Evolutionary conservation across 2,329 filamentous ascomycete genomes (phyloP), one percentile per base, ranked within the genome.

Genomic region (Colletotrichum salicis): DNA sequence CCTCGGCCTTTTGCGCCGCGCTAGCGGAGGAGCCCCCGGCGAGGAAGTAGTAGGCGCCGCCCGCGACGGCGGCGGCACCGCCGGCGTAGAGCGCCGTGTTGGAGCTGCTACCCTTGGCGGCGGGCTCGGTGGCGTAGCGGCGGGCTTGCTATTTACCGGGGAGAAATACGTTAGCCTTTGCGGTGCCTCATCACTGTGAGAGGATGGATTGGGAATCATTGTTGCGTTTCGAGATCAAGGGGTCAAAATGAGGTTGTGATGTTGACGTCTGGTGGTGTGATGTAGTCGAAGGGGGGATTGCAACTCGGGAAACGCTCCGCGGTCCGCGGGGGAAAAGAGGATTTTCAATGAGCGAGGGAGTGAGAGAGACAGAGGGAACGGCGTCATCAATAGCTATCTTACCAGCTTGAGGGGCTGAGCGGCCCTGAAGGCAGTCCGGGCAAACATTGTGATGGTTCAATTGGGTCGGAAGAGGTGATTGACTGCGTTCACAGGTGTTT

Each of bases 61-160:
- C 87, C 71, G 89, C 92, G 24, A 90, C 84, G 70, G 85, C 89
- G 63, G 85, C 88, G 48, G 87, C 91, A 59, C 88, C 86, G 69
- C 86, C 91, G 51, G 86, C 86, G 79, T 91, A 91, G 74, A 95
- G 81, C 48, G 90, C 80, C 51, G 87, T 82, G 78, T 89, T 91
- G 79, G 86, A 88, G 79, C 87, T 84, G 35, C 60, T 33, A 74
- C 88, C 84, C 82, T 90, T 89, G 74, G 80, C 69, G 73, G 80
- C 69, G 19, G 81, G 77, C 77, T 90, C 87, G 75, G 93, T 93
- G 69, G 95, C 93, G 83, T 97, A 98, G 78, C 83, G 83, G 74
- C 87, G 86, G 74, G 83, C 79, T 76, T 84, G 83, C 84, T 86
- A 48, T 37, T 13, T 13, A 55, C n/a, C 27, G 81, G 73, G 86